phyloP scores from a whole-genome alignment of 2,329 filamentous ascomycete genomes.

The Hymenoscyphus fraxineus region DNA sequence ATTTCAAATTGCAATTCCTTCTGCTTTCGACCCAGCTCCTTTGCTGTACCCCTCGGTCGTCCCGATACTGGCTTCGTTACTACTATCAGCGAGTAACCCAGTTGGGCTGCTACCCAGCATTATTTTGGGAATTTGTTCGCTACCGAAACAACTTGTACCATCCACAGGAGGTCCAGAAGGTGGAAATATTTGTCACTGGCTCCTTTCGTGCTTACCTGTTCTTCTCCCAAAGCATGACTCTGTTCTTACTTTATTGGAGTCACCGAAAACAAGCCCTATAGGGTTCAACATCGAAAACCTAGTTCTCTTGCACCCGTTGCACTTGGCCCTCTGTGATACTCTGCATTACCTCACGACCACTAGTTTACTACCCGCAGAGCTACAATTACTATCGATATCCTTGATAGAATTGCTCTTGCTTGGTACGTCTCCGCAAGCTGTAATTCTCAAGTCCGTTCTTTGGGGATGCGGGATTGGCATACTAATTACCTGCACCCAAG shows the following conservation, averaged over 20 bases:
- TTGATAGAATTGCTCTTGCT: conserved; percentile 79
- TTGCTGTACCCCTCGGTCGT: conserved; percentile 80
- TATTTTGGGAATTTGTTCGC: conserved; percentile 71
- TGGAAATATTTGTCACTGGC: conserved; percentile 72
- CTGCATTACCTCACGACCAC: conserved; percentile 82
- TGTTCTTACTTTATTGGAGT: conserved; percentile 4
- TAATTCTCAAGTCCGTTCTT: conserved; percentile 79
- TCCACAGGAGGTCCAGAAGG: conserved; percentile 51
- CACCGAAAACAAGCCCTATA: conserved; percentile 28
- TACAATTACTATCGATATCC: conserved; percentile 79
- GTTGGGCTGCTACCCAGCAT: conserved; percentile 71
- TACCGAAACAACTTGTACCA: conserved; percentile 71
- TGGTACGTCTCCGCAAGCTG: conserved; percentile 73
- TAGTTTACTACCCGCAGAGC: conserved; percentile 79
- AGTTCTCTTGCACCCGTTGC: conserved; percentile 72
- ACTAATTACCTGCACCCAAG: conserved; percentile 66
- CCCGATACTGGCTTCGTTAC: conserved; percentile 71
- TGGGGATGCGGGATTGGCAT: conserved; percentile 79
- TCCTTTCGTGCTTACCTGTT: conserved; percentile 68
- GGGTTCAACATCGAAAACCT: conserved; percentile 34
- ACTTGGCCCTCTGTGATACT: conserved; percentile 70
- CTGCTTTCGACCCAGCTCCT: conserved; percentile 84
- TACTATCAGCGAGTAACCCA: conserved; percentile 61
- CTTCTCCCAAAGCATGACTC: conserved; percentile 15
- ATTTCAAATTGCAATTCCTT: conserved; percentile 53